Percentiles rank a stretch among this genome's conserved stretches.
Conservation (phyloP, 108 stramenopile genomes). For the Fragilaria crotonensis region DNA sequence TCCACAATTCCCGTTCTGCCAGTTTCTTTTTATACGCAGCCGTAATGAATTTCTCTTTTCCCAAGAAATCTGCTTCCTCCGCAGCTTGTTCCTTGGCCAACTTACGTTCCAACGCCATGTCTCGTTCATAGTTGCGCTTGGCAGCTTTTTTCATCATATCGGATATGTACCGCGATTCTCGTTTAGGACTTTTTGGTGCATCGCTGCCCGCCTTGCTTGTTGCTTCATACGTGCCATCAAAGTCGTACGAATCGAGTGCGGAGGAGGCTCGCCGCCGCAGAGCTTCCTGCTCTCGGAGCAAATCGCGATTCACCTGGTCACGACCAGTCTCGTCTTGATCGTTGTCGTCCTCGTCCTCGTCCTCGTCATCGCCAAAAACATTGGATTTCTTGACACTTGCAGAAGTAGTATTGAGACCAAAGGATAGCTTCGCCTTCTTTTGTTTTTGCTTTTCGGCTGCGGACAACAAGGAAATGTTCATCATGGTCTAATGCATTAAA, state of each 20-base stretch:
- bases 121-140: constrained; percentile 53
- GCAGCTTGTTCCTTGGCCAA: constrained; percentile 50
- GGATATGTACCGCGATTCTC: constrained; percentile 53
- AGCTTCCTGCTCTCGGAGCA: constrained; percentile 60
- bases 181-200: constrained; percentile 9
- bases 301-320: constrained; percentile 47
- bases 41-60: constrained; percentile 79
- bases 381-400: not conserved
- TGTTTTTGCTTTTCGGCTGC: constrained; percentile 1
- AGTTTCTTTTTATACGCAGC: constrained; percentile 62
- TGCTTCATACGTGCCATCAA: constrained; percentile 64
- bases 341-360: constrained; percentile 21
- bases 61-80: constrained; percentile 51
- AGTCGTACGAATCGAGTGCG: constrained; percentile 37
- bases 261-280: constrained; percentile 49
- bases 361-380: constrained; percentile 11
- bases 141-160: constrained; percentile 50
- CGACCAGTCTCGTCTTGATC: constrained; percentile 4
- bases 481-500: no score
- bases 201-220: not conserved
- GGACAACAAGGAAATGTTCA: constrained; percentile 6
- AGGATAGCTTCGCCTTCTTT: not conserved
- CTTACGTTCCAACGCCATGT: constrained; percentile 56
- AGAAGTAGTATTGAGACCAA: not conserved
- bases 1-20: constrained; percentile 66